Conservation (phyloP, 1,139 yeast genomes). For the Geotrichum europaeum region DNA sequence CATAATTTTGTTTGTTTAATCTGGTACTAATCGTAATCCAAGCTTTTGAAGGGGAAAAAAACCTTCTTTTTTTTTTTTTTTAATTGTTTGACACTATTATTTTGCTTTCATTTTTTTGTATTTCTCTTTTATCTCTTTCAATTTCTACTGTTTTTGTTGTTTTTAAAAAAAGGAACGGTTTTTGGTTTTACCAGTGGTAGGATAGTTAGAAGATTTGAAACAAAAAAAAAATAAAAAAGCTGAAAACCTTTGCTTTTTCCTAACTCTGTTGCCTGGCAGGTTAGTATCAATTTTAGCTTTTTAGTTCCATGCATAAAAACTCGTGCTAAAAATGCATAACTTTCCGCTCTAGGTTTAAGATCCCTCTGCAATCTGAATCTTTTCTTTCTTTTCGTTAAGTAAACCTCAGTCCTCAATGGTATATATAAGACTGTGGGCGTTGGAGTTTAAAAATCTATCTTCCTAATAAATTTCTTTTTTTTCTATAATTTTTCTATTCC, state of each 20-base stretch:
- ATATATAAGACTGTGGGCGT: background rate
- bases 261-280: background rate
- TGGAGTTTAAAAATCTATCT: background rate
- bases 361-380: background rate
- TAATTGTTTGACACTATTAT: too few species aligned
- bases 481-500: too few species aligned
- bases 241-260: background rate
- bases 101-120: background rate
- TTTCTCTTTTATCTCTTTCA: background rate
- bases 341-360: background rate
- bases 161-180: background rate
- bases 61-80: too few species aligned
- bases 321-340: slow-evolving; percentile 6
- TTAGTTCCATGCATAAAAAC: background rate
- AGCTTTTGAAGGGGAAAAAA: too few species aligned
- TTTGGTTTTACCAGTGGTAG: background rate
- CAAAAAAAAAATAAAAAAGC: background rate
- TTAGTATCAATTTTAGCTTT: background rate
- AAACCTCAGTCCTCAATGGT: background rate
- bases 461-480: too few species aligned
- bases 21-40: too few species aligned
- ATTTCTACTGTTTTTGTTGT: background rate
- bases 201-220: background rate
- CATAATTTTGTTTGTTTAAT: too few species aligned
- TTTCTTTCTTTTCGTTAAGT: background rate